phyloP scores from a whole-genome alignment of 805 yeast genomes.

The Saturnispora galanensis region DNA sequence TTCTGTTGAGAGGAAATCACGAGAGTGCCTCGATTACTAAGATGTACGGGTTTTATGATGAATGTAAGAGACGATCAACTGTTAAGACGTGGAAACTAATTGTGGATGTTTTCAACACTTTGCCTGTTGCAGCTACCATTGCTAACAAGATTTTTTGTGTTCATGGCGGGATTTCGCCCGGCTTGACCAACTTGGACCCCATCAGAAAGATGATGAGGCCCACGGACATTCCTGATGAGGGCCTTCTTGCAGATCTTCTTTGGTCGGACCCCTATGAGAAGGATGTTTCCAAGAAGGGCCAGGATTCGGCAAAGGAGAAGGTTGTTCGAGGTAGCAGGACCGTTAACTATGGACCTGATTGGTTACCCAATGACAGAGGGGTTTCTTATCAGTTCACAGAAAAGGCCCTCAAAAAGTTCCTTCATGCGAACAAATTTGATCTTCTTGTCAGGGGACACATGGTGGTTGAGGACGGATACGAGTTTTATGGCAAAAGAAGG shows the following conservation, averaged over 20 bases:
- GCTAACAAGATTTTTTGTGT: conserved; percentile 50
- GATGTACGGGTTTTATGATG: conserved; percentile 53
- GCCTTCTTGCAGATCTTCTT: conserved; percentile 63
- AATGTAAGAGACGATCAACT: conserved; percentile 44
- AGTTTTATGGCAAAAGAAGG: conserved; percentile 64
- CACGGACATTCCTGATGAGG: conserved; percentile 76
- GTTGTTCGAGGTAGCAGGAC: neutral
- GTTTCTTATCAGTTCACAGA: conserved; percentile 71
- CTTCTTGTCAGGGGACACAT: conserved; percentile 75
- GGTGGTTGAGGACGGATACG: conserved; percentile 88
- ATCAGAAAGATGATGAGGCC: conserved; percentile 67
- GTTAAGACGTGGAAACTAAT: conserved; percentile 41
- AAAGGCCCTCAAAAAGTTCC: conserved; percentile 62
- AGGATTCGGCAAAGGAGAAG: conserved; percentile 1
- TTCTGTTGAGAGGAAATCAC: conserved; percentile 51
- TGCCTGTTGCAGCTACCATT: conserved; percentile 54
- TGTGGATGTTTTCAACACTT: conserved; percentile 47
- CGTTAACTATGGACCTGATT: conserved; percentile 28
- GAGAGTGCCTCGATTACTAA: conserved; percentile 50
- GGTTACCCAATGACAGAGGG: conserved; percentile 81
- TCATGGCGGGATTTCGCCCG: conserved; percentile 72
- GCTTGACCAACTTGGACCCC: conserved; percentile 52
- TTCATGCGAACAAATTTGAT: conserved; percentile 59
- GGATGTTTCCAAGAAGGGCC: conserved; percentile 6
- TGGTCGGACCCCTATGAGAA: conserved; percentile 73